Percentiles rank a stretch among this genome's conserved stretches.
These are phyloP conservation scores for Phytopythium ostracodes DNA, from an alignment of 352 stramenopile genomes.

Conservation along the genomic window DNA sequence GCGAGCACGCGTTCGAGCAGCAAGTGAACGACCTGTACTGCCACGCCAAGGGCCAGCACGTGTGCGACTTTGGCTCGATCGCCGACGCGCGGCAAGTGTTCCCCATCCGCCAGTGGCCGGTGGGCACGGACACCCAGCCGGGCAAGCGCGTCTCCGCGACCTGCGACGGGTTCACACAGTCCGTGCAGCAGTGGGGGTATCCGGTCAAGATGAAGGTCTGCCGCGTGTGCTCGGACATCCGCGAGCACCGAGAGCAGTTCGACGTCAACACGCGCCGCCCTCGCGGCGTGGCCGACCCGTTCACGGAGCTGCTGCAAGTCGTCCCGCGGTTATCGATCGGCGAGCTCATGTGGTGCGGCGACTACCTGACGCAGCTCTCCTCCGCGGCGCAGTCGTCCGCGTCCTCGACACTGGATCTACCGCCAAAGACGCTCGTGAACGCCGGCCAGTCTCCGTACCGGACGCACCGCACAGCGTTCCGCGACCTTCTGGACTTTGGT, in stretches of 20 bases:
- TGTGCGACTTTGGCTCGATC: conserved; percentile 32
- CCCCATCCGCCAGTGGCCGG: conserved; percentile 31
- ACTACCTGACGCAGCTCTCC: conserved; percentile 21
- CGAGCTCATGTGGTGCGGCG: conserved; percentile 49
- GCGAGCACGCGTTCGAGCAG: conserved; percentile 28
- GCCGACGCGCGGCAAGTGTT: conserved; percentile 37
- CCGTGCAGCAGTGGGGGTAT: conserved; percentile 41
- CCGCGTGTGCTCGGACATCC: conserved; percentile 28
- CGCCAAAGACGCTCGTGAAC: background rate
- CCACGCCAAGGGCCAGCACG: conserved; percentile 35
- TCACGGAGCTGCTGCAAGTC: conserved; percentile 20
- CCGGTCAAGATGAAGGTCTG: conserved; percentile 51
- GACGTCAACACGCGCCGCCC: background rate
- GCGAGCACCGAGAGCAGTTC: conserved; percentile 13
- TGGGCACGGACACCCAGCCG: conserved; percentile 28
- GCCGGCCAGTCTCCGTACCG: conserved; percentile 34
- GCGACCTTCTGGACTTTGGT: conserved; percentile 17
- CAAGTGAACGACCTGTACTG: conserved; percentile 48
- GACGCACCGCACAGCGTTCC: conserved; percentile 28
- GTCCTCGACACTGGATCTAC: conserved; percentile 11
- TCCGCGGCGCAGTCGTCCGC: background rate
- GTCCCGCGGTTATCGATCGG: conserved; percentile 35
- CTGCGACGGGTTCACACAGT: conserved; percentile 37
- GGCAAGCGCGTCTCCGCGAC: conserved; percentile 23
- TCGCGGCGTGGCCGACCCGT: conserved; percentile 3